phyloP scores from a whole-genome alignment of 2,329 filamentous ascomycete species.

The Exophiala aquamarina region DNA sequence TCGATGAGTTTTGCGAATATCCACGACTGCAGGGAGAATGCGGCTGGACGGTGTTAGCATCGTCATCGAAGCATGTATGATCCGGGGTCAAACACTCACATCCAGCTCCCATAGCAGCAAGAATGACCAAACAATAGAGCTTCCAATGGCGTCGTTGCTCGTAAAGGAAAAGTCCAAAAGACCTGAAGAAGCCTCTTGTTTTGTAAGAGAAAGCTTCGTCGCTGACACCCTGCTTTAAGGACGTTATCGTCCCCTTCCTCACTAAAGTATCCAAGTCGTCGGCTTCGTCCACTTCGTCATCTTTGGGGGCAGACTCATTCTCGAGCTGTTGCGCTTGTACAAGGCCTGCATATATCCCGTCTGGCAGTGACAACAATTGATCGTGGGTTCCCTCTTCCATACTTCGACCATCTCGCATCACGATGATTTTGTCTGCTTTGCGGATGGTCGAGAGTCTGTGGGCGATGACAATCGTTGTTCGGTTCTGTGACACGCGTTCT shows the following conservation, averaged over 20 bases:
- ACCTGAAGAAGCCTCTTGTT: conserved; percentile 26
- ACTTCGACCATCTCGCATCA: conserved; percentile 69
- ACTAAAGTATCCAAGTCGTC: conserved; percentile 11
- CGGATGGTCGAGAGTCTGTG: conserved; percentile 71
- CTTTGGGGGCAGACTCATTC: conserved; percentile 39
- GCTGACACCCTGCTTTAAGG: conserved; percentile 5
- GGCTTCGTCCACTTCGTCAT: conserved; percentile 5
- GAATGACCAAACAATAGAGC: conserved; percentile 30
- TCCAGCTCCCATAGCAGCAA: conserved; percentile 33
- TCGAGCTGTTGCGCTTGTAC: conserved; percentile 27
- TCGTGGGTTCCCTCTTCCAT: conserved; percentile 76
- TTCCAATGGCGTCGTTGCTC: conserved; percentile 35
- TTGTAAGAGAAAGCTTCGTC: conserved; percentile 13
- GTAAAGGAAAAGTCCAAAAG: conserved; percentile 34
- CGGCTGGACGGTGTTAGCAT: conserved; percentile 43
- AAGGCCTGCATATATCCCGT: conserved; percentile 58
- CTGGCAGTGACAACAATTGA: conserved; percentile 60
- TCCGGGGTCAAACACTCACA: conserved; percentile 25
- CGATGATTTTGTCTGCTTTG: conserved; percentile 76
- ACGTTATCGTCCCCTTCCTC: conserved; percentile 8
- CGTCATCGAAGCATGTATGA: not conserved
- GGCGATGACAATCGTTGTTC: conserved; percentile 77
- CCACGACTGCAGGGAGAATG: conserved; percentile 43
- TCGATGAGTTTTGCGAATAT: conserved; percentile 51
- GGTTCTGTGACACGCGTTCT: conserved; percentile 55